Evolutionary conservation across 2,329 filamentous ascomycete species (phyloP), one percentile per base, ranked within the genome.

Genomic region (Peltaster fructicola): DNA sequence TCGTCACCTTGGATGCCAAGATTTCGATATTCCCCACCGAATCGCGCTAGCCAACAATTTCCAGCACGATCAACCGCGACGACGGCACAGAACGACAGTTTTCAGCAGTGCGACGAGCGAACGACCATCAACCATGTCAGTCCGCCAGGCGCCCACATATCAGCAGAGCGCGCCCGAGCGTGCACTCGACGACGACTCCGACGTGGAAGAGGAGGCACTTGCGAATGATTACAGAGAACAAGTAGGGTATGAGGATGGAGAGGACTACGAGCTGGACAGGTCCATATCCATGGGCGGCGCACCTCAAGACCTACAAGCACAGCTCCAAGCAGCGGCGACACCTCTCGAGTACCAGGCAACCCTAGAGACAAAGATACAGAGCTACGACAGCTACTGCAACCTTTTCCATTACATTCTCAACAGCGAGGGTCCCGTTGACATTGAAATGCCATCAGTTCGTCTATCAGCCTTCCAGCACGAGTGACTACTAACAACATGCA

Each of bases 351-450:
- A 91, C 56, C 82, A 88, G 48, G 88, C 88, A 23, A 80, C 84
- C 16, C 68, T 98, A 29, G 88, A 95, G 57, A 79, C 80, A 54
- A 95, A 95, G 62, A 93, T 95, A 61, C 75, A 81, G 54, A 93
- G 84, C 62, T 98, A 98, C 65, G 88, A 98, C 61, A 80, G 81
- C 53, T 98, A 98, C 68, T 98, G 88, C 73, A 92, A 80, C 57
- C 64, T 98, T 44, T 98, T 98, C 64, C 88, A 98, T 63, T 95
- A 81, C 59, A 93, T 98, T 54, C 65, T 98, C 51, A 98, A 98
- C 68, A 95, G 85, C 24, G 88, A 95, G 41, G 88, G 88, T n/a
- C 88, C 88, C 9, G 85, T 98, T 32, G 88, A 98, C 50, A 65
- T 98, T 41, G 88, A 98, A 56, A 78, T 85, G 38, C 88, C 88